phyloP scores from a whole-genome alignment of 1,284 basidiomycete species.

The Meripilus lineatus region DNA sequence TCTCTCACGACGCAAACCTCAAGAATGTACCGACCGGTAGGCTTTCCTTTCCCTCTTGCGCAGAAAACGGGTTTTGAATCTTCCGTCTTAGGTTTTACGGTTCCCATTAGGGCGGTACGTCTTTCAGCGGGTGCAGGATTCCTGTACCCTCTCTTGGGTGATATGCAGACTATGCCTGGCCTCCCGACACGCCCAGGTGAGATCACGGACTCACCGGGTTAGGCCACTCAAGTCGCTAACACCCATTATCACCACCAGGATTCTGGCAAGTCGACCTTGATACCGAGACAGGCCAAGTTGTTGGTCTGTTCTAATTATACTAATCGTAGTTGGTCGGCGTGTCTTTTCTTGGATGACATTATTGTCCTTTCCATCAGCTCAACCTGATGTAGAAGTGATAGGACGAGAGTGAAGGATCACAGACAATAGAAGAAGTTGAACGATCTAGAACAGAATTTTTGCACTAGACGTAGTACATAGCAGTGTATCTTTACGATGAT shows the following conservation, averaged over 20 bases:
- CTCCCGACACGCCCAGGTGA: conserved; percentile 87
- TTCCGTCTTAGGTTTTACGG: conserved; percentile 66
- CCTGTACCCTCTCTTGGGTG: conserved; percentile 90
- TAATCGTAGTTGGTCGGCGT: too few species aligned
- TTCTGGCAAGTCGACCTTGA: conserved; percentile 89
- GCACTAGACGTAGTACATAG: too few species aligned
- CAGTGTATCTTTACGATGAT: too few species aligned
- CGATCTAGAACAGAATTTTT: too few species aligned
- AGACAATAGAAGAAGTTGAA: too few species aligned
- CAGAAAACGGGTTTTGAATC: conserved; percentile 2
- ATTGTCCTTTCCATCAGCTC: conserved; percentile 21
- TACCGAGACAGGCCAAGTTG: conserved; percentile 62
- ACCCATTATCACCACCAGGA: conserved; percentile 34
- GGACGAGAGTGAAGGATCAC: too few species aligned
- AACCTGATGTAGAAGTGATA: too few species aligned
- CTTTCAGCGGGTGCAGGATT: conserved; percentile 94
- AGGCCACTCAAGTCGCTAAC: not conserved
- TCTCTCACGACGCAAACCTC: conserved; percentile 90
- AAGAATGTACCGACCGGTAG: conserved; percentile 80
- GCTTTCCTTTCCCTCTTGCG: conserved; percentile 10
- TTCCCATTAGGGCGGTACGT: conserved; percentile 89
- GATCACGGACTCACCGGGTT: conserved; percentile 10
- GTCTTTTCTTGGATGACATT: too few species aligned
- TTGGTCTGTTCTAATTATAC: conserved; percentile 69
- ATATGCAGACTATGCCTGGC: conserved; percentile 98